phyloP scores from a whole-genome alignment of 306 rosid species.

The Aeschynomene evenia region DNA sequence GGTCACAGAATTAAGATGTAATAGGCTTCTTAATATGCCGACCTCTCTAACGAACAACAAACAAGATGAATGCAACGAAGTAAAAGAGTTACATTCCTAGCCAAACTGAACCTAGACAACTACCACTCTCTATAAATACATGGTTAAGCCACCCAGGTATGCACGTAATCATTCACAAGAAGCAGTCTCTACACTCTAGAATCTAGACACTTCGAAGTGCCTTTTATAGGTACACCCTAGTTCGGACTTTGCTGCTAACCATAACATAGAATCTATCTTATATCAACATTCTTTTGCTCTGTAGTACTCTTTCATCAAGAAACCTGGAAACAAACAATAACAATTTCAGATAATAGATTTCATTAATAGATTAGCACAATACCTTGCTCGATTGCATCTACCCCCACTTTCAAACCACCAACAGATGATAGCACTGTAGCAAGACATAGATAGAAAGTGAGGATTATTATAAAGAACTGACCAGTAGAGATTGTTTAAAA shows the following conservation, averaged over 20 bases:
- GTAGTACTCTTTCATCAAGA: background rate
- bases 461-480: conserved; percentile 27
- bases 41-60: background rate
- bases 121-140: background rate
- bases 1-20: conserved; percentile 3
- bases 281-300: background rate
- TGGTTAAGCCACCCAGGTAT: background rate
- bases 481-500: background rate
- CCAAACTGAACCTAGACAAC: background rate
- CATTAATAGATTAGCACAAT: conserved; percentile 28
- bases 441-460: conserved; percentile 32
- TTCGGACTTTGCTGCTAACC: background rate
- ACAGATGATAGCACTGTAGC: conserved; percentile 88
- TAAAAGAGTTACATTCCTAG: background rate
- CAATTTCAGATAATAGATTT: conserved; percentile 1
- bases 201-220: background rate
- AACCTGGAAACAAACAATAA: background rate
- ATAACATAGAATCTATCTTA: background rate
- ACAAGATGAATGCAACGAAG: background rate
- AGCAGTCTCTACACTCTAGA: background rate
- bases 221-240: background rate
- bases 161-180: background rate
- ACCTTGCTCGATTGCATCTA: conserved; percentile 76
- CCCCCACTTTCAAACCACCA: conserved; percentile 80
- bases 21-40: background rate